These are phyloP conservation scores for Fonsecaea monophora DNA, from an alignment of 2,329 filamentous ascomycete species.

Conservation along the genomic window DNA sequence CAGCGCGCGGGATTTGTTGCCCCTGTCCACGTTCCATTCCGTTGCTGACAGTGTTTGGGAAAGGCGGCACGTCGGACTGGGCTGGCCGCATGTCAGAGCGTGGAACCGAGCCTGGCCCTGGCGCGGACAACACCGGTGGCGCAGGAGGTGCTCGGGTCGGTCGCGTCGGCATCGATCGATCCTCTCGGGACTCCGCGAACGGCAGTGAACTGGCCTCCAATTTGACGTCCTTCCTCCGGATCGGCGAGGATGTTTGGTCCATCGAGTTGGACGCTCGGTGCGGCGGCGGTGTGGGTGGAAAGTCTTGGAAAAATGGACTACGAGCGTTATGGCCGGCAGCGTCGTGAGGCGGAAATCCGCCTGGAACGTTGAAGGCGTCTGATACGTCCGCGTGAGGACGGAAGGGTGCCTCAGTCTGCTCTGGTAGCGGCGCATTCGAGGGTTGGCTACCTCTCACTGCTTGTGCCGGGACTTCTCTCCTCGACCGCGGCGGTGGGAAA, in stretches of 20 bases:
- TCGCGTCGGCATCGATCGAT: conserved; percentile 3
- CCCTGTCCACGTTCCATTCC: too few species aligned
- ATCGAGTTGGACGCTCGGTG: background rate
- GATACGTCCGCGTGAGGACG: background rate
- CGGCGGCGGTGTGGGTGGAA: background rate
- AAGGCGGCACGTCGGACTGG: background rate
- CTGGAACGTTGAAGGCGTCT: conserved; percentile 7
- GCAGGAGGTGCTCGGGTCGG: conserved; percentile 14
- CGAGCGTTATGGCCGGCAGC: background rate
- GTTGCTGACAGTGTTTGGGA: too few species aligned
- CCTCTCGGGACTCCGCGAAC: conserved; percentile 1
- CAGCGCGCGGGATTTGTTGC: background rate
- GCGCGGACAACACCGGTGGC: conserved; percentile 11
- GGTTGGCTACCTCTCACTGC: conserved; percentile 3
- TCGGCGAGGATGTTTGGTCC: background rate
- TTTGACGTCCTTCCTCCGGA: conserved; percentile 13
- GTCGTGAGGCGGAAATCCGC: conserved; percentile 6
- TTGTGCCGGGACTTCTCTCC: background rate
- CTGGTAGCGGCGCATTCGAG: background rate
- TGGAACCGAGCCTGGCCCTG: background rate
- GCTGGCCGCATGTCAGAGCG: background rate
- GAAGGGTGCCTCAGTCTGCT: background rate
- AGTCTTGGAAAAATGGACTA: background rate
- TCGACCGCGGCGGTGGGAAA: background rate
- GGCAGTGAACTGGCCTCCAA: background rate